These are phyloP conservation scores for Paraphaeosphaeria sporulosa DNA, from an alignment of 2,329 filamentous ascomycete genomes.

Conservation along the genomic window DNA sequence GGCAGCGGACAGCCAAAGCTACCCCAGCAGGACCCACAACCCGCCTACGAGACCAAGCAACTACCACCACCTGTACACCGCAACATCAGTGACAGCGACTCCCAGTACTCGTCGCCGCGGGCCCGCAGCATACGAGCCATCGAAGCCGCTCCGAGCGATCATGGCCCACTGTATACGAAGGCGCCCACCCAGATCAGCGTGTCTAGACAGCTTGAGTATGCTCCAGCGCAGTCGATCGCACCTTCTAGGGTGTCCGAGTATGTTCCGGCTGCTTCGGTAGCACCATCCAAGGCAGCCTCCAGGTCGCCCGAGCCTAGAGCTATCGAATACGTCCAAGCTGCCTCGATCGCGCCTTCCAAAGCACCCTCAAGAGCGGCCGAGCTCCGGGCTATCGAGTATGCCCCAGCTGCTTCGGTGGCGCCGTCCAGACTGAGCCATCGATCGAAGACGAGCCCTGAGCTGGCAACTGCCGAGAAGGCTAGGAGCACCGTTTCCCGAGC, in stretches of 20 bases:
- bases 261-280: constrained; percentile 27
- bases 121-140: constrained; percentile 45
- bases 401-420: constrained; percentile 27
- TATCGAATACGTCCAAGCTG: constrained; percentile 38
- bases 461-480: constrained; percentile 33
- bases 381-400: constrained; percentile 31
- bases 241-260: constrained; percentile 28
- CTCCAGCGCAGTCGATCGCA: constrained; percentile 8
- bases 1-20: constrained; percentile 34
- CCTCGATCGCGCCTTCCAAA: constrained; percentile 19
- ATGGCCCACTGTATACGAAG: constrained; percentile 39
- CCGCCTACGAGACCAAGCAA: constrained; percentile 33
- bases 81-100: constrained; percentile 48
- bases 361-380: constrained; percentile 3
- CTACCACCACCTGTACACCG: constrained; percentile 41
- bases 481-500: constrained; percentile 28
- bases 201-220: constrained; percentile 22
- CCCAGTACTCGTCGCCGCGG: constrained; percentile 38
- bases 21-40: constrained; percentile 44
- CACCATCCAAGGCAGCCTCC: constrained; percentile 15
- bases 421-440: constrained; percentile 31
- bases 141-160: constrained; percentile 49
- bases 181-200: constrained; percentile 35
- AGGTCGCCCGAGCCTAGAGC: constrained; percentile 4
- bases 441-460: constrained; percentile 41